phyloP scores from a whole-genome alignment of 352 stramenopile genomes.

The Phytophthora agathidicida region DNA sequence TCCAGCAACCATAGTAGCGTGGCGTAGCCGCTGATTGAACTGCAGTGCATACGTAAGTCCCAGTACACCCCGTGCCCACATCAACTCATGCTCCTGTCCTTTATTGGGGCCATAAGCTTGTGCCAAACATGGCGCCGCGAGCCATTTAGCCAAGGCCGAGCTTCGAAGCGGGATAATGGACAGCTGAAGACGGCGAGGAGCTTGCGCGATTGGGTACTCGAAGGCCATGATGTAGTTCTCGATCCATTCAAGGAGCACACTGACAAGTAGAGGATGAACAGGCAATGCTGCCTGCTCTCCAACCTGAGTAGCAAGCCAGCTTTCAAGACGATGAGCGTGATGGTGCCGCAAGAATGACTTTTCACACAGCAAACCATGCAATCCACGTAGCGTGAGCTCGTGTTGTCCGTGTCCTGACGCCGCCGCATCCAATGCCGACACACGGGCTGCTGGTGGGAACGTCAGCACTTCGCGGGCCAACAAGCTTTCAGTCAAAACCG shows the following conservation, averaged over 20 bases:
- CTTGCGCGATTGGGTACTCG: conserved; percentile 68
- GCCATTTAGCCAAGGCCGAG: conserved; percentile 44
- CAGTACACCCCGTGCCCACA: conserved; percentile 47
- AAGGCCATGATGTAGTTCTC: conserved; percentile 83
- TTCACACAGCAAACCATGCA: conserved; percentile 63
- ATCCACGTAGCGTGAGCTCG: conserved; percentile 57
- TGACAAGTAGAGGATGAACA: conserved; percentile 60
- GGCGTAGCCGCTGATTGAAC: conserved; percentile 71
- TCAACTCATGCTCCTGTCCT: conserved; percentile 22
- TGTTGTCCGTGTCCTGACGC: conserved; percentile 39
- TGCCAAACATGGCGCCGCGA: conserved; percentile 33
- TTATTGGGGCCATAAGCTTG: conserved; percentile 5
- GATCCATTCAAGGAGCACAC: conserved; percentile 67
- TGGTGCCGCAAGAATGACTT: conserved; percentile 75
- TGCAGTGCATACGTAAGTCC: conserved; percentile 65
- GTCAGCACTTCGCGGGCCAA: conserved; percentile 63
- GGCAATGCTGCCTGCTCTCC: conserved; percentile 46
- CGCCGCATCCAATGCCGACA: conserved; percentile 38
- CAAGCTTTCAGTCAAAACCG: conserved; percentile 68
- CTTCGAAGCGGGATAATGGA: conserved; percentile 64
- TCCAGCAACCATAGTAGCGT: conserved; percentile 53
- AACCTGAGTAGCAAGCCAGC: conserved; percentile 53
- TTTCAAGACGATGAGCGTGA: conserved; percentile 56
- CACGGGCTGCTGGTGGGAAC: conserved; percentile 37
- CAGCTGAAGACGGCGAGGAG: conserved; percentile 56